Evolutionary conservation across 1,139 yeast species (phyloP).

Genomic region (Yamadazyma diddensiae): DNA sequence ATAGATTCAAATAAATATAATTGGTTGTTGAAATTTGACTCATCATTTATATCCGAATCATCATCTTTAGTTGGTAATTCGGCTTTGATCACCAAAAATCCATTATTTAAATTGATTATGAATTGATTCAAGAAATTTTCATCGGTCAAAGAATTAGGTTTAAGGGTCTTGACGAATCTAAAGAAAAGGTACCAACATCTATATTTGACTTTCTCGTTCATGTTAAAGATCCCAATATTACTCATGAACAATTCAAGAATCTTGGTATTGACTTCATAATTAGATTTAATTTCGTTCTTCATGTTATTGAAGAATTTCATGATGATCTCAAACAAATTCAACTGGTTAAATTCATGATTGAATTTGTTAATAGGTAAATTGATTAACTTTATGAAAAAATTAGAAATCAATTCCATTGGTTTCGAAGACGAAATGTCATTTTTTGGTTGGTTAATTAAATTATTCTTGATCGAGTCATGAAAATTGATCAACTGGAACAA

Average conservation of each 20-base stretch:
- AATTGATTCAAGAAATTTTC: conserved; percentile 33
- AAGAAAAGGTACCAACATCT: conserved; percentile 91
- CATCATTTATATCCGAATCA: conserved; percentile 51
- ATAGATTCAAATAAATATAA: conserved; percentile 78
- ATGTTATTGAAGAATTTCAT: conserved; percentile 76
- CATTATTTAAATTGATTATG: conserved; percentile 40
- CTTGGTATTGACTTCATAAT: conserved; percentile 55
- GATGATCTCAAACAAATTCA: conserved; percentile 78
- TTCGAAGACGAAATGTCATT: conserved; percentile 58
- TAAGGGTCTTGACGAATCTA: conserved; percentile 75
- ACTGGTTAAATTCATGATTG: conserved; percentile 76
- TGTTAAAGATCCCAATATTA: conserved; percentile 76
- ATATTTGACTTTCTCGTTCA: conserved; percentile 66
- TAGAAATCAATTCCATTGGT: conserved; percentile 59
- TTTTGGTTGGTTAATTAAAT: conserved; percentile 66
- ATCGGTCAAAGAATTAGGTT: conserved; percentile 43
- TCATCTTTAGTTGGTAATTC: conserved; percentile 51
- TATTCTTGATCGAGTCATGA: conserved; percentile 77
- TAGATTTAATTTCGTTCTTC: conserved; percentile 33
- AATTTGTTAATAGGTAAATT: conserved; percentile 48
- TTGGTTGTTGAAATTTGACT: conserved; percentile 73
- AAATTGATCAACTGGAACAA: conserved; percentile 74
- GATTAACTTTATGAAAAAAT: conserved; percentile 63
- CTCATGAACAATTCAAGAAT: conserved; percentile 78
- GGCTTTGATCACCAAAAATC: conserved; percentile 56